Percentiles rank a stretch among this genome's conserved stretches.
Conservation (phyloP, 768 basidiomycete species). For the Kwoniella sp. region DNA sequence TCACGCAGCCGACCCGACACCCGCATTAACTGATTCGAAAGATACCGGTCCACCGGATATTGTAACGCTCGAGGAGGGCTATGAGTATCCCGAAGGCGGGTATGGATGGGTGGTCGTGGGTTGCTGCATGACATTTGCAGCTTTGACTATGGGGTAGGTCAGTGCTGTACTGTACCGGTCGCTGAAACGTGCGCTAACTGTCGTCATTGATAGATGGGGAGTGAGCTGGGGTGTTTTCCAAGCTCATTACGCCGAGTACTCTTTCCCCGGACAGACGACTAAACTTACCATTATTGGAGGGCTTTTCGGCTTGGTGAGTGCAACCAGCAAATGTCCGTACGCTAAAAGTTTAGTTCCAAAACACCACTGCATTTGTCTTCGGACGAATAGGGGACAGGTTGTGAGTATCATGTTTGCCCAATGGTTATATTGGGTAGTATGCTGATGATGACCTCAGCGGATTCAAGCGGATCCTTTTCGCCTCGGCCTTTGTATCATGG, state of each 20-base stretch:
- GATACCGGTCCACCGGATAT: not conserved
- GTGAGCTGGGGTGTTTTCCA: conserved; percentile 22
- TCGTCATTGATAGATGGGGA: no score
- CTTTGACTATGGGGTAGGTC: conserved; percentile 34
- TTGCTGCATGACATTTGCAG: conserved; percentile 34
- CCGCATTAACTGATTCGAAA: not conserved
- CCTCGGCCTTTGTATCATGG: conserved; percentile 27
- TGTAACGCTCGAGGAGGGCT: not conserved
- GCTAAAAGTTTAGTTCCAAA: conserved; percentile 9
- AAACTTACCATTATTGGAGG: conserved; percentile 16
- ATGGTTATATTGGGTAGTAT: no score
- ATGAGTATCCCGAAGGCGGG: conserved; percentile 40
- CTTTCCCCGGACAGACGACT: conserved; percentile 7
- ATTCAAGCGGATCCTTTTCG: conserved; percentile 31
- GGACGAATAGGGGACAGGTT: conserved; percentile 35
- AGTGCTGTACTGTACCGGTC: no score
- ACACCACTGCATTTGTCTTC: conserved; percentile 20
- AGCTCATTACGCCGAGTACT: conserved; percentile 17
- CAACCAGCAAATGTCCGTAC: not conserved
- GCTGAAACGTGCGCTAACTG: no score
- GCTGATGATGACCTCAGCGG: no score
- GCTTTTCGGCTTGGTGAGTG: conserved; percentile 11
- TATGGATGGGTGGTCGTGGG: conserved; percentile 40
- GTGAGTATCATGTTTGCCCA: conserved; percentile 17
- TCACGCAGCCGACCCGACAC: not conserved